Conservation (phyloP, 805 yeast genomes). For the Kodamaea sagamina region DNA sequence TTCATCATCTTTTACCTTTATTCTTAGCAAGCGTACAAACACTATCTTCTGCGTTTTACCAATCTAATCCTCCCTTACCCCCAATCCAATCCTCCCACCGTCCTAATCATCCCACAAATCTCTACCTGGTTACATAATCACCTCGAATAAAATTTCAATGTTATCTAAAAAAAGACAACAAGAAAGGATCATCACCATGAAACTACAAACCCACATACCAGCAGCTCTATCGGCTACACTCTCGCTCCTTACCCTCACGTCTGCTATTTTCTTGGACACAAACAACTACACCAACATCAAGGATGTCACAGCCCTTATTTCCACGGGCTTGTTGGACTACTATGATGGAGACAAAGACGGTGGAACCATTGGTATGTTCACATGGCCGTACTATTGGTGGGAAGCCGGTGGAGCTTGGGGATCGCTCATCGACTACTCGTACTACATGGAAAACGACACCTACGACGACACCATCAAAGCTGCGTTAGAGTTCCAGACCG, state of each 20-base stretch:
- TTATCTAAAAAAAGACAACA: slow-evolving; percentile 11
- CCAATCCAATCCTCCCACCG: neutral
- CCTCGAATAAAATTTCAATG: slow-evolving; percentile 1
- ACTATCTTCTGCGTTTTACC: neutral
- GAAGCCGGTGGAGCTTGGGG: slow-evolving; percentile 98
- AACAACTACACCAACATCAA: slow-evolving; percentile 47
- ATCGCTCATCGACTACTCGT: slow-evolving; percentile 75
- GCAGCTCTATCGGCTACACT: slow-evolving; percentile 5
- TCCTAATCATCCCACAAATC: neutral
- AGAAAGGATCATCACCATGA: slow-evolving; percentile 1
- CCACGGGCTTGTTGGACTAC: slow-evolving; percentile 77
- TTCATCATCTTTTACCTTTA: too few relatives aligned
- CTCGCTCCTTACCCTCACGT: slow-evolving; percentile 14
- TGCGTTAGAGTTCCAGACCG: slow-evolving; percentile 71
- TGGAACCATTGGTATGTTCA: slow-evolving; percentile 83
- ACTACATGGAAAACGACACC: slow-evolving; percentile 66
- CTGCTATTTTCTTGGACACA: slow-evolving; percentile 37
- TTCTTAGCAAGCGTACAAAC: too few relatives aligned
- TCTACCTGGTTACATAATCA: neutral
- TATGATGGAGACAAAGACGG: slow-evolving; percentile 71
- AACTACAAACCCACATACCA: slow-evolving; percentile 1
- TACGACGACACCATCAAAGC: slow-evolving; percentile 58
- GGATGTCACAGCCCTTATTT: slow-evolving; percentile 59
- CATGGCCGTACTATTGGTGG: slow-evolving; percentile 97
- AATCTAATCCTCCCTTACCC: neutral